Base-by-base conservation (phyloP, 2,329 filamentous ascomycete species). In the Diaporthe humulicola region DNA sequence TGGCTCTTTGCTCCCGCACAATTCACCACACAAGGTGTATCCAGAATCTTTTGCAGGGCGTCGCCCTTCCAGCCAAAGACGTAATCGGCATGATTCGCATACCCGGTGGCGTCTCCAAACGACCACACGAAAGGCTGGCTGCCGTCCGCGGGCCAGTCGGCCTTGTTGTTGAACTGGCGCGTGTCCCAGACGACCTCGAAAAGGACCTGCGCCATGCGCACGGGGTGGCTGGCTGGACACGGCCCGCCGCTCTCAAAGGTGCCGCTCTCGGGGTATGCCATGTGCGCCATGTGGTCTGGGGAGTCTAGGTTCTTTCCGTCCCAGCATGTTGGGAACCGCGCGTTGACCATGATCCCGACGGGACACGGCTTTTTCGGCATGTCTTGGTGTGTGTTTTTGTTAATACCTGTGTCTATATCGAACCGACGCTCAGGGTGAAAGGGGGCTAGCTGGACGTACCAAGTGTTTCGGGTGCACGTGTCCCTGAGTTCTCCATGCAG, bases 141-240 rank as follows among this genome's bases (percentile, higher is more conserved):
- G 42, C 81, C 81, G 79, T 83, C 79, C 70, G 79, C 79, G 28
- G 79, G 80, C 84, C 84, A 80, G 73, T 78, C 80, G 48, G 78
- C 77, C 79, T 79, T 45, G 78, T 83, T 79, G 78, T 83, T 83
- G 77, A 83, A 83, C 17, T 78, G 77, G 12, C 80, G 79, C 8
- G 82, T 86, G 70, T 86, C 83, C 79, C 84, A 86, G 78, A 83
- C 83, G 9, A 85, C 82, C 78, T 86, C 84, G 76, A 84, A 84
- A 79, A 86, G 85, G 7, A 85, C 76, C 71, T 85, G 84, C 3
- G 84, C 84, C 48, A 84, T 77, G 10, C 75, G 77, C 25, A 81
- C 80, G 4, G 81, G 81, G 74, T 82, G 81, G n/a, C 78, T 79
- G 1, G 78, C 76, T 14, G 81, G 81, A 75, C 81, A 82, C 14